phyloP scores from a whole-genome alignment of 352 stramenopile genomes.

The Thraustotheca clavata region DNA sequence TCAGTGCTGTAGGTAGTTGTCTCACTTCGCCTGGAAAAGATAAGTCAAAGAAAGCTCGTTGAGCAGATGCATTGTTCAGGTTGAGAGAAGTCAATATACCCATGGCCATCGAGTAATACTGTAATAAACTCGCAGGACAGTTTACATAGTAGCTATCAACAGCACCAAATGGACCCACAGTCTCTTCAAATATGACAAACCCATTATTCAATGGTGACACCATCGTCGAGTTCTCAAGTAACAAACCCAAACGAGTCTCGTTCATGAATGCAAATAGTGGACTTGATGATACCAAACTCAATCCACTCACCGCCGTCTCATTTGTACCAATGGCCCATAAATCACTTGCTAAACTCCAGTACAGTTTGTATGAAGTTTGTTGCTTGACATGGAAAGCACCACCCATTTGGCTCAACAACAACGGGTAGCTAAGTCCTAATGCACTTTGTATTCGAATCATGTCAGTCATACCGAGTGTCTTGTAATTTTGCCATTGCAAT shows the following conservation, averaged over 20 bases:
- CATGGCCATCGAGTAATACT: neutral
- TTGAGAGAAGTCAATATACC: neutral
- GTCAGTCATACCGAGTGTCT: neutral
- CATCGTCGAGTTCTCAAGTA: neutral
- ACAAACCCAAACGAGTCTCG: neutral
- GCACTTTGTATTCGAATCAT: neutral
- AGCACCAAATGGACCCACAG: neutral
- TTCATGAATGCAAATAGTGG: neutral
- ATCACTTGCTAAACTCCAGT: conserved; percentile 5
- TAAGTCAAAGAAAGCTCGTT: neutral
- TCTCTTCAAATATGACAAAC: neutral
- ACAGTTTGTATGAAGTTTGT: conserved; percentile 16
- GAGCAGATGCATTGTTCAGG: neutral
- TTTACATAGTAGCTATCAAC: neutral
- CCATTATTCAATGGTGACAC: neutral
- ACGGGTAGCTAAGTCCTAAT: neutral
- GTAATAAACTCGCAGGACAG: neutral
- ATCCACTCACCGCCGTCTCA: neutral
- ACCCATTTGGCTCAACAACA: neutral
- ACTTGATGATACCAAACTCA: neutral
- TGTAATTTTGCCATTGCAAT: conserved; percentile 9
- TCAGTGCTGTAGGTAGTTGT: neutral
- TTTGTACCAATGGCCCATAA: conserved; percentile 9
- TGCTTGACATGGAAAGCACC: neutral
- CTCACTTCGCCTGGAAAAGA: neutral